These are phyloP conservation scores for Ceratocystis eucalypticola DNA, from an alignment of 2,329 filamentous ascomycete genomes.

Conservation along the genomic window DNA sequence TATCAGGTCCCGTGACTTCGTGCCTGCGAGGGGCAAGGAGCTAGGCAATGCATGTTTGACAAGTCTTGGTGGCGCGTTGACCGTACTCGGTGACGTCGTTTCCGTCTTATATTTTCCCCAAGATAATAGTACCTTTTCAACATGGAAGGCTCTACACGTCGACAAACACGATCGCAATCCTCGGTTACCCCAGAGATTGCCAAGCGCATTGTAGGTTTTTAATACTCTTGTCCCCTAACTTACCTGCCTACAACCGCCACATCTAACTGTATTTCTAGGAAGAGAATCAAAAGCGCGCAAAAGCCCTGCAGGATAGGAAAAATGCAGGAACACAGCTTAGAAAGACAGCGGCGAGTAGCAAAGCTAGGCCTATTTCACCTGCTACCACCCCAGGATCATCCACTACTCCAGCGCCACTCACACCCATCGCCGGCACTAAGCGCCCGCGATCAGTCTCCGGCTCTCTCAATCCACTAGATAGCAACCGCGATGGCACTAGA, in stretches of 20 bases:
- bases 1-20: slow-evolving; percentile 10
- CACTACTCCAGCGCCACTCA: neutral
- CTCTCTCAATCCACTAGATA: slow-evolving; percentile 36
- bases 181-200: slow-evolving; percentile 38
- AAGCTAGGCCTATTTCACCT: neutral
- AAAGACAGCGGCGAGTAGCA: neutral
- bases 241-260: slow-evolving; percentile 17
- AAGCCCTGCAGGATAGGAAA: slow-evolving; percentile 64
- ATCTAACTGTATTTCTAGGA: slow-evolving; percentile 41
- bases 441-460: neutral
- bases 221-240: slow-evolving; percentile 6
- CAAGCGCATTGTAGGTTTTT: slow-evolving; percentile 38
- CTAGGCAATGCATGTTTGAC: neutral
- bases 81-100: neutral
- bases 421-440: slow-evolving; percentile 9
- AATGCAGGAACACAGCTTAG: slow-evolving; percentile 34
- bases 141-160: slow-evolving; percentile 8
- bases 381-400: neutral
- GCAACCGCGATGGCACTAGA: slow-evolving; percentile 37
- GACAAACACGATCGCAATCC: slow-evolving; percentile 8
- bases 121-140: neutral
- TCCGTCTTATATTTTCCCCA: neutral
- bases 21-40: neutral
- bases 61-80: neutral
- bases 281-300: slow-evolving; percentile 75